These are phyloP conservation scores for Fusarium mundagurra DNA, from an alignment of 2,329 filamentous ascomycete species.

Conservation along the genomic window DNA sequence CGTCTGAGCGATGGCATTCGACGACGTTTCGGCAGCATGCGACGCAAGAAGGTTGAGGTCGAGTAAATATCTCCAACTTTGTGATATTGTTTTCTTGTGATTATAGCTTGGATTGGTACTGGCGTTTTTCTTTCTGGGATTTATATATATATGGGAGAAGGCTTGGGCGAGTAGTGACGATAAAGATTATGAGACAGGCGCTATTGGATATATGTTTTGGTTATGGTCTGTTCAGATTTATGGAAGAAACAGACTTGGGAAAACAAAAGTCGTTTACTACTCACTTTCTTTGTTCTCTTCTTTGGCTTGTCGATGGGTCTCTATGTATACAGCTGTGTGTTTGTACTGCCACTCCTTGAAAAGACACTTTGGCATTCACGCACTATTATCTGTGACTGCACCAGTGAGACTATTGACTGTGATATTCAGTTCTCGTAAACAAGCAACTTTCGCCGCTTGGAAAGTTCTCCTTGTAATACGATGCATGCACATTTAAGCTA, in stretches of 20 bases:
- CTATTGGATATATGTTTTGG: constrained; percentile 5
- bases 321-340: background rate
- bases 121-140: constrained; percentile 7
- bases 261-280: constrained; percentile 3
- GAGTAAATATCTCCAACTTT: background rate
- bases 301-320: background rate
- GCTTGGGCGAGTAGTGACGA: constrained; percentile 3
- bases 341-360: background rate
- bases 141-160: background rate
- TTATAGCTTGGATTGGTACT: background rate
- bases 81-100: background rate
- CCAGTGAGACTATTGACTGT: background rate
- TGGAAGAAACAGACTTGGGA: background rate
- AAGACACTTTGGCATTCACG: background rate
- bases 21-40: constrained; percentile 63
- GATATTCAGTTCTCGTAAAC: background rate
- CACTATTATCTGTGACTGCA: background rate
- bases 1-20: constrained; percentile 62
- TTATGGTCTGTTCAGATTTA: background rate
- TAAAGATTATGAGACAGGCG: constrained; percentile 15
- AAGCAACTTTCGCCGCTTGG: background rate
- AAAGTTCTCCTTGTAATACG: background rate
- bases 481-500: background rate
- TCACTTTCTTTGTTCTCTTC: background rate
- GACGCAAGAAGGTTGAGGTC: constrained; percentile 52